Evolutionary conservation across 139 green algal species (phyloP).

Genomic region (Dunaliella primolecta): DNA sequence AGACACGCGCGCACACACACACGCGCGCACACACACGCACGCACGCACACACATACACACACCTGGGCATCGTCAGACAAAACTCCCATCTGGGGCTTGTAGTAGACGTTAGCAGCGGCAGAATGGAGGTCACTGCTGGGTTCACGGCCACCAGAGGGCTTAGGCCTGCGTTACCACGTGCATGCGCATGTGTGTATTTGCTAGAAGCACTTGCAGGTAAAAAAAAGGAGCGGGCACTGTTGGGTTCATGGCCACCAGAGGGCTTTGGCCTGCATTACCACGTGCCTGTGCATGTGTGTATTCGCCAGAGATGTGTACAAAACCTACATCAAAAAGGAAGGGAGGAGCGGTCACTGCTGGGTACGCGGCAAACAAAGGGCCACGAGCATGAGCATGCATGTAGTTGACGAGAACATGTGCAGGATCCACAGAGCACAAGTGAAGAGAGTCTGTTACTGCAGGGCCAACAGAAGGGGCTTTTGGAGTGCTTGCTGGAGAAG

Average conservation of each 20-base stretch:
- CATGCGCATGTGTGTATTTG: not conserved
- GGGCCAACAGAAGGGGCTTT: no score
- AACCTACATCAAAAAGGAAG: no score
- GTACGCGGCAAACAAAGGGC: not conserved
- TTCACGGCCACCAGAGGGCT: not conserved
- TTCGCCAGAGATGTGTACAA: no score
- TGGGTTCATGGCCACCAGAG: not conserved
- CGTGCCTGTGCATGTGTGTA: not conserved
- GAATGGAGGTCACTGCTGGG: not conserved
- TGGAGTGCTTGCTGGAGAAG: no score
- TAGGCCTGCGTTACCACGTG: not conserved
- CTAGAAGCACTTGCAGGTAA: no score
- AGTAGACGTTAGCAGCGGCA: not conserved
- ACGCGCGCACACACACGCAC: not conserved
- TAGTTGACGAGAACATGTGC: no score
- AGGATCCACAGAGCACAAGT: no score
- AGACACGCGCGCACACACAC: no score
- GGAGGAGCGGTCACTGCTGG: not conserved
- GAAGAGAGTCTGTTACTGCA: no score
- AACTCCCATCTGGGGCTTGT: slow-evolving; percentile 21
- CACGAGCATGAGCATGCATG: not conserved
- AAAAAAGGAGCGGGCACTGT: no score
- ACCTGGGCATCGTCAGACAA: slow-evolving; percentile 28
- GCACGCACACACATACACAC: not conserved
- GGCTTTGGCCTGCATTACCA: not conserved